Conservation (phyloP, 2,329 filamentous ascomycete genomes). For the Pyrenophora teres region DNA sequence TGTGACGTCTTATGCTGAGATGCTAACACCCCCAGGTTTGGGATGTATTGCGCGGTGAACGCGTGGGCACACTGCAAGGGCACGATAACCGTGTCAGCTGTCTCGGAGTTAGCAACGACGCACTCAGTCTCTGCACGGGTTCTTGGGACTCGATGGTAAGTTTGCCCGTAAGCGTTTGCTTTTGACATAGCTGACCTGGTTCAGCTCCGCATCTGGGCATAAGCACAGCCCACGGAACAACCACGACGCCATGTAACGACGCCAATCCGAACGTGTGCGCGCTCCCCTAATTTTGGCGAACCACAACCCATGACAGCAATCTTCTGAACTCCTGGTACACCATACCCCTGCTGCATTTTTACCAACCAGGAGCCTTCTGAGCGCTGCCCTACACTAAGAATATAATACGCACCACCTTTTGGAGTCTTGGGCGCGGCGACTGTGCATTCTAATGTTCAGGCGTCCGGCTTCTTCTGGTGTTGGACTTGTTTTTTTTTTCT, state of each 20-base stretch:
- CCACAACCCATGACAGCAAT: conserved; percentile 33
- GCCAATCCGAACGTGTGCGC: conserved; percentile 39
- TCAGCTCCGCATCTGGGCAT: conserved; percentile 60
- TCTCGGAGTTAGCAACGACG: conserved; percentile 97
- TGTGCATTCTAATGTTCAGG: conserved; percentile 37
- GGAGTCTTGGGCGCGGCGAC: conserved; percentile 32
- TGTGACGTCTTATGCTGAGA: conserved; percentile 43
- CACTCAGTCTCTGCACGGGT: conserved; percentile 98
- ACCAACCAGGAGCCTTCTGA: conserved; percentile 26
- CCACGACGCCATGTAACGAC: conserved; percentile 39
- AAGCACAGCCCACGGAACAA: conserved; percentile 29
- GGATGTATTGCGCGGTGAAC: conserved; percentile 95
- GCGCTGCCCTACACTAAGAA: conserved; percentile 25
- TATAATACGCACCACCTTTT: conserved; percentile 41
- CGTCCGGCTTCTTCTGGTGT: conserved; percentile 39
- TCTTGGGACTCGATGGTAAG: conserved; percentile 99
- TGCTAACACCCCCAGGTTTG: conserved; percentile 71
- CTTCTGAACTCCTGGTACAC: conserved; percentile 29
- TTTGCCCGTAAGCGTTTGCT: conserved; percentile 31
- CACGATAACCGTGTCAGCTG: conserved; percentile 99
- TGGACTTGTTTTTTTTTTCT: conserved; percentile 31
- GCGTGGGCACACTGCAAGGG: conserved; percentile 93
- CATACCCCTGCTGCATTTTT: conserved; percentile 35
- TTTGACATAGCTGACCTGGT: conserved; percentile 25
- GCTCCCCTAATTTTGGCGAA: conserved; percentile 32